Evolutionary conservation across 257 asterid species (phyloP).

Genomic region (Plectranthus barbatus): DNA sequence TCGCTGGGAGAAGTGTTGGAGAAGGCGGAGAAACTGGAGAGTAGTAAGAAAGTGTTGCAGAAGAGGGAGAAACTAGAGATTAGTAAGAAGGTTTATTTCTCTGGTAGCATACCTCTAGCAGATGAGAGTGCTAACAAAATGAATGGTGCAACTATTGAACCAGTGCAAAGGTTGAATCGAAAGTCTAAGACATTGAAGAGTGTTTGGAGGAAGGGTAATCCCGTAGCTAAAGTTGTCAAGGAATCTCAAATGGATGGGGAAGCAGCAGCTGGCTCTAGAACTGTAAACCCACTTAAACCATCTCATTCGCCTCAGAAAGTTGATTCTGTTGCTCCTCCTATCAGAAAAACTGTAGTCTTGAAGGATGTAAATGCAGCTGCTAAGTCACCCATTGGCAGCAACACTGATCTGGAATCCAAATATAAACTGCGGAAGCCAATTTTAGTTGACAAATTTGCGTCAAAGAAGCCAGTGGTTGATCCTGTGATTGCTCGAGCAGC

Average conservation of each 20-base stretch:
- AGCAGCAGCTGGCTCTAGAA: constrained; percentile 24
- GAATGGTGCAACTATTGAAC: constrained; percentile 33
- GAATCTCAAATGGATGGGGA: constrained; percentile 31
- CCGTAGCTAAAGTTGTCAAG: constrained; percentile 55
- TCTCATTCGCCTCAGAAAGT: constrained; percentile 51
- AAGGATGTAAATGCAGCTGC: constrained; percentile 57
- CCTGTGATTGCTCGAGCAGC: constrained; percentile 66
- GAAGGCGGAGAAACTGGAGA: constrained; percentile 72
- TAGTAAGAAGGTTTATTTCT: constrained; percentile 29
- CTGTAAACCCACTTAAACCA: constrained; percentile 28
- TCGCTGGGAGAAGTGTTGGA: constrained; percentile 78
- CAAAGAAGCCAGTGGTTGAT: constrained; percentile 71
- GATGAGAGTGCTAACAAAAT: constrained; percentile 23
- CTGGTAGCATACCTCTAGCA: constrained; percentile 30
- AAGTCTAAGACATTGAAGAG: constrained; percentile 66
- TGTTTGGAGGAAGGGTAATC: constrained; percentile 92
- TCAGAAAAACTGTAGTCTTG: constrained; percentile 55
- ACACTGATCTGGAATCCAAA: constrained; percentile 26
- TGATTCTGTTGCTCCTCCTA: constrained; percentile 55
- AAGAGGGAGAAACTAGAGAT: constrained; percentile 72
- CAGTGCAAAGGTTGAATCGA: constrained; percentile 21
- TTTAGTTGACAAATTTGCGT: constrained; percentile 77
- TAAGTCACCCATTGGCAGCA: constrained; percentile 27
- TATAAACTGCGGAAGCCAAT: constrained; percentile 61
- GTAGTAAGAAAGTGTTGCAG: constrained; percentile 57